Evolutionary conservation across 805 yeast species (phyloP).

Genomic region (Candida vartiovaarae): DNA sequence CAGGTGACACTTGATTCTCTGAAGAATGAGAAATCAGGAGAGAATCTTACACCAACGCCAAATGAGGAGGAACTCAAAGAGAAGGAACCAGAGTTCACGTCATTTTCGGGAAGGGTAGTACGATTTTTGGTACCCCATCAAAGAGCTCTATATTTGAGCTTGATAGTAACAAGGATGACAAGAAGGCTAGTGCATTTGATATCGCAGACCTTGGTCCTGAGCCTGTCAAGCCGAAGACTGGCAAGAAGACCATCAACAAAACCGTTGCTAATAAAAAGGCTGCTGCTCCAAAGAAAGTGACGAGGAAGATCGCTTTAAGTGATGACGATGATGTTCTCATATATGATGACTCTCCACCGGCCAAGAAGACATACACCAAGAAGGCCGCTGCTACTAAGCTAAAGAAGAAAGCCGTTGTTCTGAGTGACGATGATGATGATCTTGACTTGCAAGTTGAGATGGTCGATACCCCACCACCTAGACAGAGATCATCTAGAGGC

Average conservation of each 20-base stretch:
- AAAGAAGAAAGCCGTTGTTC: constrained; percentile 1
- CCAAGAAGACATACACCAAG: constrained; percentile 5
- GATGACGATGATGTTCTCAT: constrained; percentile 8
- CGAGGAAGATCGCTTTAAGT: constrained; percentile 7
- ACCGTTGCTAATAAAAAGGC: constrained; percentile 3
- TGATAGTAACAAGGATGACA: constrained; percentile 1
- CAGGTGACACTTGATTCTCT: constrained; percentile 1
- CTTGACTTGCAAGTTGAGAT: constrained; percentile 7
- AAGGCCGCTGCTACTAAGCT: not conserved
- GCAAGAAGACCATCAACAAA: constrained; percentile 12
- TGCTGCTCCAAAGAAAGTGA: constrained; percentile 6
- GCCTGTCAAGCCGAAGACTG: not conserved
- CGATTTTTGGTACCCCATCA: constrained; percentile 1
- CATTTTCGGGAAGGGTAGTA: constrained; percentile 30
- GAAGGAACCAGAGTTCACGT: constrained; percentile 24
- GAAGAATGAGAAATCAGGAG: constrained; percentile 10
- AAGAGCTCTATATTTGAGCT: constrained; percentile 8
- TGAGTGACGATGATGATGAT: constrained; percentile 12
- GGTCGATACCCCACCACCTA: constrained; percentile 8
- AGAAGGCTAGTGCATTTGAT: not conserved
- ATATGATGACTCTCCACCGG: constrained; percentile 5
- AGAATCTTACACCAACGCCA: constrained; percentile 1
- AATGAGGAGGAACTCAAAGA: constrained; percentile 10
- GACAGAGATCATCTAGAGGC: constrained; percentile 17
- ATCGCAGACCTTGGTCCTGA: constrained; percentile 2